A percentile compares a stretch with the other conserved stretches of the same genome.
These are phyloP conservation scores for Huntiella bhutanensis DNA, from an alignment of 2,329 filamentous ascomycete species.

Conservation along the genomic window DNA sequence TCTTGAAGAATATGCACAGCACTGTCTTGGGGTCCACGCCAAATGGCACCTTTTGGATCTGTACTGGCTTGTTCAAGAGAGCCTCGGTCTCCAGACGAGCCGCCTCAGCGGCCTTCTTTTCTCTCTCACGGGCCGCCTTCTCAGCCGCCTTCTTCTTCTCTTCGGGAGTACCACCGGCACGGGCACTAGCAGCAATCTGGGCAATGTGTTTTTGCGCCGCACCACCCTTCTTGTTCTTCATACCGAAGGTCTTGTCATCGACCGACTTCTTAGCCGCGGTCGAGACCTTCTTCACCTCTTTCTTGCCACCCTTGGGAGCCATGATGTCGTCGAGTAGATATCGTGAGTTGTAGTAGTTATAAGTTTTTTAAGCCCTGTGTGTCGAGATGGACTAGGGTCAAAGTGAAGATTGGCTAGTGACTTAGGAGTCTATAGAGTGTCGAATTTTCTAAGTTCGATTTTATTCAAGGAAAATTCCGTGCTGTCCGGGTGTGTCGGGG, in stretches of 20 bases:
- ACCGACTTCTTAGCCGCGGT: slow-evolving; percentile 41
- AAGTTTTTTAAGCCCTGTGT: no score
- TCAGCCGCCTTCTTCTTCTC: slow-evolving; percentile 63
- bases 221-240: slow-evolving; percentile 99
- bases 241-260: slow-evolving; percentile 95
- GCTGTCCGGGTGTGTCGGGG: no score
- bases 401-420: no score
- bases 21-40: slow-evolving; percentile 97
- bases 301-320: slow-evolving; percentile 45
- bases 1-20: slow-evolving; percentile 90
- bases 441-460: no score
- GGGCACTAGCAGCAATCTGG: slow-evolving; percentile 56
- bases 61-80: slow-evolving; percentile 76
- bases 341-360: background rate
- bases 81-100: slow-evolving; percentile 64
- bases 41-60: slow-evolving; percentile 94
- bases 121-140: slow-evolving; percentile 51
- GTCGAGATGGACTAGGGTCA: no score
- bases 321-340: slow-evolving; percentile 26
- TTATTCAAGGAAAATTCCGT: no score
- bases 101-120: slow-evolving; percentile 78
- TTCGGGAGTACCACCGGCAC: slow-evolving; percentile 60
- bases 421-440: no score
- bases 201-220: slow-evolving; percentile 81
- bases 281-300: slow-evolving; percentile 26